phyloP scores from a whole-genome alignment of 2,329 filamentous ascomycete species.

The Xylaria sp. region DNA sequence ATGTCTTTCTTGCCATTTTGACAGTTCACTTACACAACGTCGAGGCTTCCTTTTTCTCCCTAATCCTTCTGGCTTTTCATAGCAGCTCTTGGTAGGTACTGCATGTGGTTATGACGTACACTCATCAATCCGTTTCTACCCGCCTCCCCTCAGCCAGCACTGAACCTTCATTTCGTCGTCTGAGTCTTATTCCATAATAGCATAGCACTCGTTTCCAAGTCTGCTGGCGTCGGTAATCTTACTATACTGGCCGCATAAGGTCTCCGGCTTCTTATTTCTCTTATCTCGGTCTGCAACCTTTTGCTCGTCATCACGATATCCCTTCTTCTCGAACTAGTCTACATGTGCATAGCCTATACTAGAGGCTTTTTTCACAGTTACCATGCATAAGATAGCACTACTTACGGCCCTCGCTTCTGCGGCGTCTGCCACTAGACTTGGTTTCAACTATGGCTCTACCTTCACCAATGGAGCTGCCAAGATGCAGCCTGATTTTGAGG shows the following conservation, averaged over 20 bases:
- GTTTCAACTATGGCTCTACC: slow-evolving; percentile 79
- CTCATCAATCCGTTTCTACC: slow-evolving; percentile 28
- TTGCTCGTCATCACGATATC: not conserved
- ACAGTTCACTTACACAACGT: not conserved
- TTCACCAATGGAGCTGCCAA: slow-evolving; percentile 70
- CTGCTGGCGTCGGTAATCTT: no score
- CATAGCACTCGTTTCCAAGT: not conserved
- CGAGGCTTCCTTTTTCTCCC: not conserved
- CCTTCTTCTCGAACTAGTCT: not conserved
- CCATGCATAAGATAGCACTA: slow-evolving; percentile 41
- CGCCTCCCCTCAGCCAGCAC: not conserved
- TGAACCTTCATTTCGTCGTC: no score
- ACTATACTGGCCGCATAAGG: not conserved
- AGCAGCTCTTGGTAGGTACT: not conserved
- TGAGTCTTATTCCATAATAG: no score
- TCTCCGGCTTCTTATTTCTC: not conserved
- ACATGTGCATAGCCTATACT: not conserved
- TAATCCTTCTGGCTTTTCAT: not conserved
- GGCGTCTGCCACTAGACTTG: slow-evolving; percentile 59
- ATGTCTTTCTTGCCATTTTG: not conserved
- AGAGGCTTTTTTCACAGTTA: slow-evolving; percentile 6
- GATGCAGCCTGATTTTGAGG: slow-evolving; percentile 72
- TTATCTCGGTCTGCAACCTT: not conserved
- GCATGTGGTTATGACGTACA: slow-evolving; percentile 32
- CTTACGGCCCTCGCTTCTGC: slow-evolving; percentile 53